Evolutionary conservation across 2,329 filamentous ascomycete species (phyloP), one percentile per base, ranked within the genome.

Genomic region (Apiospora aurea): DNA sequence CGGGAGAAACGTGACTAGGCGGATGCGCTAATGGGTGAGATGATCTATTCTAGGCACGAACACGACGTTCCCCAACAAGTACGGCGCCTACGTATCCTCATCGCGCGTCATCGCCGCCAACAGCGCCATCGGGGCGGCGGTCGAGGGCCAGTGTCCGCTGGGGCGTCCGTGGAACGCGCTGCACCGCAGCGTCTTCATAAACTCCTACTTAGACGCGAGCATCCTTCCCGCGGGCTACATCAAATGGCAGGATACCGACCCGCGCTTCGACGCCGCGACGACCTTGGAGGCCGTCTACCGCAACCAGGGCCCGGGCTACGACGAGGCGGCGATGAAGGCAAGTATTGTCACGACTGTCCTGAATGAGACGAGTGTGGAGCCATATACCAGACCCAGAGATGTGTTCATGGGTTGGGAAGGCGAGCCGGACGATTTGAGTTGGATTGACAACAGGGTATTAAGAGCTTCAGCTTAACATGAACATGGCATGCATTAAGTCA

Each of bases 1-100:
- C n/a, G n/a, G n/a, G n/a, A n/a, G n/a, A n/a, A n/a, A n/a, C n/a
- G n/a, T n/a, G n/a, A n/a, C n/a, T n/a, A n/a, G n/a, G n/a, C n/a
- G n/a, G n/a, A n/a, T n/a, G n/a, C n/a, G n/a, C n/a, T n/a, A n/a
- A n/a, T n/a, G n/a, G n/a, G n/a, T n/a, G n/a, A n/a, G n/a, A n/a
- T n/a, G n/a, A n/a, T n/a, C n/a, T n/a, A n/a, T n/a, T n/a, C n/a
- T n/a, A n/a, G 79, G 83, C 2, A 80, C 87, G 0, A 92, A 92
- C 79, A 92, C 90, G 0, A 91, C 90, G 0, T 91, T 90, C 69
- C 78, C 80, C 6, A 93, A 93, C 81, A 91, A 90, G 75, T 92
- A 92, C 78, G 91, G 91, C 11, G 87, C 90, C 0, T 93, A 93
- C 78, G 87, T 93, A 72, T 85, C 88, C 67, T 83, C 87, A 41